Conservation (phyloP, 164 flowering plant species). For the Berberis thunbergii region DNA sequence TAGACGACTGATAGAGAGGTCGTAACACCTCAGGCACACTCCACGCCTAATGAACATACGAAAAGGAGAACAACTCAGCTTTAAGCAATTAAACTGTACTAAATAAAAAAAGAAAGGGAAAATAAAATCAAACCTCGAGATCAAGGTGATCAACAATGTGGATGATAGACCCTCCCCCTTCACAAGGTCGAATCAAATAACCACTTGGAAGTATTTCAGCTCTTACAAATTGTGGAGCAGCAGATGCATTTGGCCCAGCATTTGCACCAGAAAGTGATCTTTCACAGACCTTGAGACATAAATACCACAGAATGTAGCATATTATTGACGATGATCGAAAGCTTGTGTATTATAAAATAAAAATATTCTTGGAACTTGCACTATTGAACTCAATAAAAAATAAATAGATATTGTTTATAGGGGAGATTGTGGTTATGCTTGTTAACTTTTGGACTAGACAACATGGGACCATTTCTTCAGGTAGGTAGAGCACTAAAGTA, state of each 20-base stretch:
- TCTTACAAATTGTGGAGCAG: conserved; percentile 55
- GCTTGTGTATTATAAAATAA: not conserved
- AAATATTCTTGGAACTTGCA: too few species aligned
- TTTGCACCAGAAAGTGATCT: conserved; percentile 75
- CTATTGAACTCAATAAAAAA: too few species aligned
- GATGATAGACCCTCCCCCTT: conserved; percentile 74
- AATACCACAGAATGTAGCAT: not conserved
- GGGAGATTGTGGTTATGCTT: too few species aligned
- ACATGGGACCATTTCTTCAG: too few species aligned
- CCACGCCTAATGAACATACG: conserved; percentile 46
- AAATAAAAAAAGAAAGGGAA: not conserved
- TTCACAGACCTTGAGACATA: conserved; percentile 58
- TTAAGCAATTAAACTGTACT: not conserved
- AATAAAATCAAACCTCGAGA: conserved; percentile 45
- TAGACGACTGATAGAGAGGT: conserved; percentile 82
- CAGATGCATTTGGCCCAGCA: conserved; percentile 59
- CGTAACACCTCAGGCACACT: conserved; percentile 77
- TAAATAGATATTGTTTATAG: too few species aligned
- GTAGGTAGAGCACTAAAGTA: too few species aligned
- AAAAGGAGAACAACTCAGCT: not conserved
- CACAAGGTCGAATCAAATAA: conserved; percentile 69
- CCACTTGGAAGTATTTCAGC: conserved; percentile 80
- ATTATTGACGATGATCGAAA: not conserved
- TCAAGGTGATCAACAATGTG: conserved; percentile 76
- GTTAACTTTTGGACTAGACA: too few species aligned